These are phyloP conservation scores for Micromonas pusilla DNA, from an alignment of 139 green algal genomes.

Conservation along the genomic window DNA sequence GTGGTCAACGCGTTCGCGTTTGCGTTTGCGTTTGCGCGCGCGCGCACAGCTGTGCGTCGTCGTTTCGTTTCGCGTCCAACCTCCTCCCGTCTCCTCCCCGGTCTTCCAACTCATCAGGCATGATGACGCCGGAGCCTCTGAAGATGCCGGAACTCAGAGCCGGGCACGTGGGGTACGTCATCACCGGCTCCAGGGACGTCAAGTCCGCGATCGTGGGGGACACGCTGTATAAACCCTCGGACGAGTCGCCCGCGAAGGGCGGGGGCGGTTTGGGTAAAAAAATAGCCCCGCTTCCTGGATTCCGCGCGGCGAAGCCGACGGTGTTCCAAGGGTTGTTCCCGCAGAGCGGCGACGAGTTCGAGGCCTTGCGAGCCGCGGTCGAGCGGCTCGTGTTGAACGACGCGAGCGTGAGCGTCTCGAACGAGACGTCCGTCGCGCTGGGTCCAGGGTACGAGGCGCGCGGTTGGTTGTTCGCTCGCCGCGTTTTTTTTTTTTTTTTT, in stretches of 20 bases:
- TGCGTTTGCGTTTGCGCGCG: too few relatives aligned
- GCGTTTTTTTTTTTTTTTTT: too few relatives aligned
- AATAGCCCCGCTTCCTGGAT: slow-evolving; percentile 13
- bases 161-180: slow-evolving; percentile 47
- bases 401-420: slow-evolving; percentile 60
- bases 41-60: too few relatives aligned
- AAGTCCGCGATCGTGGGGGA: slow-evolving; percentile 41
- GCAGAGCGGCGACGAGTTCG: slow-evolving; percentile 35
- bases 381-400: slow-evolving; percentile 79
- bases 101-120: too few relatives aligned
- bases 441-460: too few relatives aligned
- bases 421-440: slow-evolving; percentile 76
- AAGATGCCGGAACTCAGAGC: slow-evolving; percentile 21
- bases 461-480: too few relatives aligned
- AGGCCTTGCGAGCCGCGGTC: slow-evolving; percentile 35
- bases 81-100: too few relatives aligned
- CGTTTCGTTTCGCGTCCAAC: too few relatives aligned
- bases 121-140: slow-evolving; percentile 26
- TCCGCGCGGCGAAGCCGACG: slow-evolving; percentile 51
- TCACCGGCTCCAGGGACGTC: slow-evolving; percentile 76
- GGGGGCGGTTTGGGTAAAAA: neutral
- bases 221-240: slow-evolving; percentile 34
- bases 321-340: slow-evolving; percentile 73
- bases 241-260: too few relatives aligned
- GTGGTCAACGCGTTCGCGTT: too few relatives aligned